Evolutionary conservation across 257 asterid genomes (phyloP), one percentile per base, ranked within the genome.

Genomic region (Euphrasia confusa): DNA sequence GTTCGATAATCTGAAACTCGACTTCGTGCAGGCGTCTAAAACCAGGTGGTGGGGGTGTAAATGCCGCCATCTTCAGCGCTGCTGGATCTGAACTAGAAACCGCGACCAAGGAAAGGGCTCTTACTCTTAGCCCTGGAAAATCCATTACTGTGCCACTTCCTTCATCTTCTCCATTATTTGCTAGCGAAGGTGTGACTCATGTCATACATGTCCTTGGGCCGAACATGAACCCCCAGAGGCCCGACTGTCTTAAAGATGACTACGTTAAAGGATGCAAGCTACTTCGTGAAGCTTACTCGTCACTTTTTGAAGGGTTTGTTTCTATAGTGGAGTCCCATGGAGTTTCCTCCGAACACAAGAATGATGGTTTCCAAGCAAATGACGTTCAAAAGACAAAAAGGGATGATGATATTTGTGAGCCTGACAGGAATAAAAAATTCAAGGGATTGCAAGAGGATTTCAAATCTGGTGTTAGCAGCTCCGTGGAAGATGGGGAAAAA

Each of bases 201-300:
- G 90, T 91, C 55, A 81, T 91, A 63, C 98, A 91, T 76, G 95
- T 88, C 65, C 90, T 91, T 69, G 98, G 98, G 72, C 98, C 98
- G 71, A 91, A 91, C 72, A 91, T 91, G 98, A 91, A 88, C 81
- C 89, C 95, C 64, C 66, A 68, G 68, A 84, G 98, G 73, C 95
- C 98, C 5, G 83, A 86, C 71, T 86, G 77, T 75, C 95, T 91
- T 35, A 59, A 81, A 62, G 78, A 74, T 70, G 95, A 91, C 74
- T 91, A 91, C 60, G 71, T 73, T 30, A 63, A 76, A 62, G 97
- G 95, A 61, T 79, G 95, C 78, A 75, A 78, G 75, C 67, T 88
- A 56, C 95, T 91, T 71, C 81, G 81, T 54, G 90, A 86, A 69
- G 84, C 98, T 58, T 91, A 91, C 82, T 68, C 93, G 7, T 84